Evolutionary conservation across 805 yeast species (phyloP), one percentile per base, ranked within the genome.

Genomic region (Candida silvicultrix): DNA sequence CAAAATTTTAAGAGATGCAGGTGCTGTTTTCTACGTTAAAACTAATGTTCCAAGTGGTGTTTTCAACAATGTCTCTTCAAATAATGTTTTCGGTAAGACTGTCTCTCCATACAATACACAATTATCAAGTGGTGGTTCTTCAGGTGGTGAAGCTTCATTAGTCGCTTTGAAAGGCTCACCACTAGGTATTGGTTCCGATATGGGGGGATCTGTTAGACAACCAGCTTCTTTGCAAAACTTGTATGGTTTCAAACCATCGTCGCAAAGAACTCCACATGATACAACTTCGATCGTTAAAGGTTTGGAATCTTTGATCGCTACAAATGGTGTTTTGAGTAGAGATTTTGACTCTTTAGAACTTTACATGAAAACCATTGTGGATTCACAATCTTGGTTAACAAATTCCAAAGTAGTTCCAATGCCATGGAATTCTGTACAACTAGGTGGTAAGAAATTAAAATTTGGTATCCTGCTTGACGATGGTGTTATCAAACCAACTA

Each of bases 131-230:
- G 79, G 79, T 35, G 80, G 81, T 1, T 70, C 77, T 12, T 70
- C 76, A 4, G 78, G 78, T 4, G 80, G 80, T 25, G 80, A 74
- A 42, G 75, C 73, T n/a, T 74, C 78, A 2, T 51, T 76, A n/a
- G 52, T 73, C 8, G 68, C 68, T 1, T 50, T 70, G 41, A 55
- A 61, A 41, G 78, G 78, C 6, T 28, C 66, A 60, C 12, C 48
- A 25, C 16, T 52, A 11, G 82, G 83, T 11, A 57, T 80, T 38
- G 82, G 82, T 16, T 68, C 76, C 2, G 81, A 75, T 56, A 66
- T 74, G 36, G 80, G 78, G 18, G 81, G 81, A 5, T 65, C 73
- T 5, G 66, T 75, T 25, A 60, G 80, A 34, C 67, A 66, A 36
- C 81, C 81, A 1, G 68, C 78, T 5, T 58, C 71, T 18, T 69